Conservation (phyloP, 2,329 filamentous ascomycete genomes). For the Fusarium camptoceras region DNA sequence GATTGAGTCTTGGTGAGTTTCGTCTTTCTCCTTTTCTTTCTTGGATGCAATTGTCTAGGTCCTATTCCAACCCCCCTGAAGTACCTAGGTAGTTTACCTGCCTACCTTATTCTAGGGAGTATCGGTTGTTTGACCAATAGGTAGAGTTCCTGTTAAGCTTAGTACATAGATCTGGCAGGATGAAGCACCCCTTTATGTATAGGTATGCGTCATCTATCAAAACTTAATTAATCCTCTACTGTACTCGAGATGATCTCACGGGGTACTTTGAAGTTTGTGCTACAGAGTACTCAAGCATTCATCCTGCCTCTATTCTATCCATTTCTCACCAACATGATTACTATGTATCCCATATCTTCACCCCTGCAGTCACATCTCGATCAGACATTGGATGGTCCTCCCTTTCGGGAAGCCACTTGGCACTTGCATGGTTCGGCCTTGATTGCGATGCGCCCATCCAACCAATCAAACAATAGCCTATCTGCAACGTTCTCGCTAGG, state of each 20-base stretch:
- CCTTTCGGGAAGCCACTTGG: constrained; percentile 26
- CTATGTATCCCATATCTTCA: background rate
- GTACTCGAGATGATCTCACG: background rate
- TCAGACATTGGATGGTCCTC: constrained; percentile 29
- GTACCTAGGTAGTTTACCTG: background rate
- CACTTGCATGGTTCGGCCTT: constrained; percentile 30
- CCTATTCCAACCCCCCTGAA: constrained; percentile 9
- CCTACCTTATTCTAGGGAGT: background rate
- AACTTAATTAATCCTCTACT: background rate
- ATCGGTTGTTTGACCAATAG: constrained; percentile 9
- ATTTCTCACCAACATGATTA: background rate
- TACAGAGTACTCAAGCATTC: background rate
- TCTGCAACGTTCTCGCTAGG: constrained; percentile 21
- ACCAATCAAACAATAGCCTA: constrained; percentile 20
- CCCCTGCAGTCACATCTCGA: constrained; percentile 33
- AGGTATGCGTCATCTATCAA: constrained; percentile 8
- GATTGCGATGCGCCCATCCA: constrained; percentile 7
- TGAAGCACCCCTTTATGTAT: constrained; percentile 1
- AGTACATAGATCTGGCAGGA: constrained; percentile 10
- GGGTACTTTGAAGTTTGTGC: background rate
- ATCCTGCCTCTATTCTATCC: background rate
- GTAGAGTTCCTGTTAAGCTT: constrained; percentile 7
- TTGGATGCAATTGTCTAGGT: background rate
- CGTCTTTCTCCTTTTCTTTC: constrained; percentile 11
- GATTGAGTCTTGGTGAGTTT: background rate